A percentile compares a stretch with the other conserved stretches of the same genome.
Evolutionary conservation across 2,329 filamentous ascomycete species (phyloP).

Genomic region (Colletotrichum caudatum): DNA sequence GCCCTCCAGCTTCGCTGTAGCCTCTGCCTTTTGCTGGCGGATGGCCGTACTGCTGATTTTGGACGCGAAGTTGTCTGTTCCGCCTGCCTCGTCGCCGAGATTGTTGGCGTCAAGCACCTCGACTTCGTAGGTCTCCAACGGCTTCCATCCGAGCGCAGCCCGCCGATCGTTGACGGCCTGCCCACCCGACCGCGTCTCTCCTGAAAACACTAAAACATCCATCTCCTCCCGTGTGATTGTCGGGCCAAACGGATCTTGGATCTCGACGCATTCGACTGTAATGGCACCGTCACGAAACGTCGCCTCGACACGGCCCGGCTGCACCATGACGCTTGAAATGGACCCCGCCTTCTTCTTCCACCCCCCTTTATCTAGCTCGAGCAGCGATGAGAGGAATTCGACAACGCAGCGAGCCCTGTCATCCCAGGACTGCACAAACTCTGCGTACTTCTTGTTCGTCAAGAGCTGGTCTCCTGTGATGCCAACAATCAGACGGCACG

Average conservation of each 20-base stretch:
- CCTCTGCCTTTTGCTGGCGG: constrained; percentile 61
- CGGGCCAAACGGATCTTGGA: constrained; percentile 90
- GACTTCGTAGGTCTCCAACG: constrained; percentile 86
- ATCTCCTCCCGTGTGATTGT: constrained; percentile 86
- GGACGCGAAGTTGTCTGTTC: constrained; percentile 73
- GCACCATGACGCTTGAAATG: constrained; percentile 40
- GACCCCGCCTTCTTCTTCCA: constrained; percentile 59
- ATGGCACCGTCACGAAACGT: constrained; percentile 71
- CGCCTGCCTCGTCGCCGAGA: constrained; percentile 54
- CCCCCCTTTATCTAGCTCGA: constrained; percentile 56
- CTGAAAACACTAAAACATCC: constrained; percentile 85
- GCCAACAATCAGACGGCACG: constrained; percentile 79
- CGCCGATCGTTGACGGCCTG: constrained; percentile 88
- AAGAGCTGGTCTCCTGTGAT: constrained; percentile 90
- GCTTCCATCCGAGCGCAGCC: constrained; percentile 78
- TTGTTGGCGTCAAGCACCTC: constrained; percentile 83
- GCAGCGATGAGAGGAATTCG: constrained; percentile 77
- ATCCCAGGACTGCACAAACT: constrained; percentile 84
- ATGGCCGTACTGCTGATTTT: constrained; percentile 97
- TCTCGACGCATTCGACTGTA: constrained; percentile 81
- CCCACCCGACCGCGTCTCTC: constrained; percentile 87
- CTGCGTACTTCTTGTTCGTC: constrained; percentile 87
- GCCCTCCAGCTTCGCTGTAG: constrained; percentile 9
- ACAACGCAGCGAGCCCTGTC: constrained; percentile 76
- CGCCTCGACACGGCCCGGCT: constrained; percentile 61